A percentile compares a stretch with the other conserved stretches of the same genome.
Conservation (phyloP, 2,329 filamentous ascomycete species). For the Pyrenophora tritici-repentis region DNA sequence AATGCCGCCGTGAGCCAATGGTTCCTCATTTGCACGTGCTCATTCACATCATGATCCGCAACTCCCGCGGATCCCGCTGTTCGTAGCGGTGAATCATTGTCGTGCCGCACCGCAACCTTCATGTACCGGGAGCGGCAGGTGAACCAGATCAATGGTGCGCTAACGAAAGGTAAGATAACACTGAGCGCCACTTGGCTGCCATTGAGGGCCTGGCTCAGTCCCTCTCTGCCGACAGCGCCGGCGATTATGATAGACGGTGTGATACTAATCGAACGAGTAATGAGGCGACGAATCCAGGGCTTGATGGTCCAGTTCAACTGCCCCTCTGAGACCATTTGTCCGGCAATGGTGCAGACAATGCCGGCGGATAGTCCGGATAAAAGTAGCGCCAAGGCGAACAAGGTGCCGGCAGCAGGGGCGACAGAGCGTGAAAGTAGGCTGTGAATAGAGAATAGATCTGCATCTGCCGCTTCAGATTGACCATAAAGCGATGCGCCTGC, state of each 20-base stretch:
- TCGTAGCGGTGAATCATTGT: not conserved
- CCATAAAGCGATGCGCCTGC: slow-evolving; percentile 76
- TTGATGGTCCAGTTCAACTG: slow-evolving; percentile 74
- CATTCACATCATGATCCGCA: slow-evolving; percentile 22
- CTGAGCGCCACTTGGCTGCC: slow-evolving; percentile 79
- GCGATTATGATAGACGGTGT: slow-evolving; percentile 83
- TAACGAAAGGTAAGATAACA: slow-evolving; percentile 80
- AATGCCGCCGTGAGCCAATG: slow-evolving; percentile 66
- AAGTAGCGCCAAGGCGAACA: slow-evolving; percentile 83
- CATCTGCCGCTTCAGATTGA: slow-evolving; percentile 61
- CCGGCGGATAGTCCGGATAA: slow-evolving; percentile 81
- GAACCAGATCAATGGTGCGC: slow-evolving; percentile 82
- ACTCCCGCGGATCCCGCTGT: not conserved
- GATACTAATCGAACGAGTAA: slow-evolving; percentile 81
- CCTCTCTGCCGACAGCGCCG: slow-evolving; percentile 72
- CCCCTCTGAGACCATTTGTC: slow-evolving; percentile 87
- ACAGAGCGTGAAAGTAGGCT: slow-evolving; percentile 70
- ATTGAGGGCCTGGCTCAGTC: slow-evolving; percentile 72
- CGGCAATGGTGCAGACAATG: slow-evolving; percentile 86
- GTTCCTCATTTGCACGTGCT: slow-evolving; percentile 68
- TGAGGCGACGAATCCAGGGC: slow-evolving; percentile 78
- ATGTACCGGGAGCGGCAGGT: slow-evolving; percentile 80
- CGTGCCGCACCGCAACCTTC: slow-evolving; percentile 61
- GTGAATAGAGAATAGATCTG: slow-evolving; percentile 85
- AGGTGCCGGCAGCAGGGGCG: slow-evolving; percentile 73